Evolutionary conservation across 1,284 basidiomycete species (phyloP).

Genomic region (Fomitopsis palustris): DNA sequence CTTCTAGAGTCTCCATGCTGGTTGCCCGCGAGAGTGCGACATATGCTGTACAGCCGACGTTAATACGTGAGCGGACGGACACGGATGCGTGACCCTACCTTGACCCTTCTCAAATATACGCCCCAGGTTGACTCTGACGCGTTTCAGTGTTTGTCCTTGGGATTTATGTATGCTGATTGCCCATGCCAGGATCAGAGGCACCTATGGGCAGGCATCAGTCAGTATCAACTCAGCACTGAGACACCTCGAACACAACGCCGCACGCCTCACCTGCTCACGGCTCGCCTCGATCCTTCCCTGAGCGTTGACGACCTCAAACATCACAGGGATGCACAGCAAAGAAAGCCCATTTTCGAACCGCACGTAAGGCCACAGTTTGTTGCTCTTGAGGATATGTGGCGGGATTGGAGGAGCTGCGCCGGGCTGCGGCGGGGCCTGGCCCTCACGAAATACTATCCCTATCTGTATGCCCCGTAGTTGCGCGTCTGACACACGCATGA

Average conservation of each 20-base stretch:
- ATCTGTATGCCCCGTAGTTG: conserved; percentile 35
- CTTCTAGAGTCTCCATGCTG: conserved; percentile 59
- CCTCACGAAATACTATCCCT: conserved; percentile 21
- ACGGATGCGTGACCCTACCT: conserved; percentile 35
- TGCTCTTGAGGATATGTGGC: conserved; percentile 9
- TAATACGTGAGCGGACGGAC: background rate
- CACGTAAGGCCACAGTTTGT: conserved; percentile 50
- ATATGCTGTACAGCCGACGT: conserved; percentile 41
- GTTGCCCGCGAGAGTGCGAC: conserved; percentile 70
- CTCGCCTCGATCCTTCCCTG: conserved; percentile 48
- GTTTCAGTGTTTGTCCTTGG: conserved; percentile 79
- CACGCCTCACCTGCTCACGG: conserved; percentile 43
- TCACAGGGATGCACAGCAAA: conserved; percentile 46
- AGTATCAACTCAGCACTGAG: background rate
- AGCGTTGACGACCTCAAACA: conserved; percentile 57
- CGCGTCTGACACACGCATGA: conserved; percentile 47
- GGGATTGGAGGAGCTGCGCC: background rate
- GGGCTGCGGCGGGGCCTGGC: background rate
- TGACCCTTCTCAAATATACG: conserved; percentile 81
- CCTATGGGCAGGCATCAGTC: conserved; percentile 30
- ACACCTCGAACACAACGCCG: background rate
- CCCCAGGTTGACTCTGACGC: conserved; percentile 68
- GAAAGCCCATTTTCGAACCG: conserved; percentile 44
- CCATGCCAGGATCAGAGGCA: conserved; percentile 80
- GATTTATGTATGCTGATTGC: conserved; percentile 85